These are phyloP conservation scores for Tolypocladium ovalisporum DNA, from an alignment of 2,329 filamentous ascomycete species.

Conservation along the genomic window DNA sequence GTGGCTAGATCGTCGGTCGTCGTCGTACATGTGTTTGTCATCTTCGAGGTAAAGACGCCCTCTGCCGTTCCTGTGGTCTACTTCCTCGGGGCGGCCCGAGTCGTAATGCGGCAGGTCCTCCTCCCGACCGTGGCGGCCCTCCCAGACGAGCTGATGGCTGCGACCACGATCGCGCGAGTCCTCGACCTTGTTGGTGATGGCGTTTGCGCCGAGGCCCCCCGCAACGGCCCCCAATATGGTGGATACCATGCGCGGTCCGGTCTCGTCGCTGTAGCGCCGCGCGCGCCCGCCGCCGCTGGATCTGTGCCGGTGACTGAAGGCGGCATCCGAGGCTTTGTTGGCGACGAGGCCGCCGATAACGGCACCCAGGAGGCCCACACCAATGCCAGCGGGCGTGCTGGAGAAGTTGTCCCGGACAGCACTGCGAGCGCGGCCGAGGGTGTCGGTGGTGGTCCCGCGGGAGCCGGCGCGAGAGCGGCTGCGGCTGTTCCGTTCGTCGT, in stretches of 20 bases:
- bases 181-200: slow-evolving; percentile 33
- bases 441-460: slow-evolving; percentile 11
- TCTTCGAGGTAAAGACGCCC: slow-evolving; percentile 10
- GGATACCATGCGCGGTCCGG: slow-evolving; percentile 27
- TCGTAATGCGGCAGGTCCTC: slow-evolving; percentile 15
- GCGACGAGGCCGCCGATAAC: slow-evolving; percentile 44
- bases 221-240: slow-evolving; percentile 44
- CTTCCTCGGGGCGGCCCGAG: slow-evolving; percentile 5
- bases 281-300: slow-evolving; percentile 4
- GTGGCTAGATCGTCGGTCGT: slow-evolving; percentile 12
- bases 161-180: slow-evolving; percentile 21
- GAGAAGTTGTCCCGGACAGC: slow-evolving; percentile 36
- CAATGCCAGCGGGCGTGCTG: slow-evolving; percentile 35
- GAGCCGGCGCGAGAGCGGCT: slow-evolving; percentile 5
- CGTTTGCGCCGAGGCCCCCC: slow-evolving; percentile 43
- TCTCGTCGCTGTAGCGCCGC: slow-evolving; percentile 15
- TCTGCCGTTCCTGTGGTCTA: slow-evolving; percentile 7
- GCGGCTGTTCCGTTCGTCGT: slow-evolving; percentile 1
- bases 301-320: slow-evolving; percentile 19
- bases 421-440: slow-evolving; percentile 27
- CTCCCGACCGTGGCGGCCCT: slow-evolving; percentile 18
- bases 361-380: slow-evolving; percentile 40
- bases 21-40: slow-evolving; percentile 16
- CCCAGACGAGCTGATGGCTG: slow-evolving; percentile 22
- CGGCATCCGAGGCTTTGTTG: slow-evolving; percentile 33